Conservation (phyloP, 106 monocot species). For the Acanthochlamys bracteata region DNA sequence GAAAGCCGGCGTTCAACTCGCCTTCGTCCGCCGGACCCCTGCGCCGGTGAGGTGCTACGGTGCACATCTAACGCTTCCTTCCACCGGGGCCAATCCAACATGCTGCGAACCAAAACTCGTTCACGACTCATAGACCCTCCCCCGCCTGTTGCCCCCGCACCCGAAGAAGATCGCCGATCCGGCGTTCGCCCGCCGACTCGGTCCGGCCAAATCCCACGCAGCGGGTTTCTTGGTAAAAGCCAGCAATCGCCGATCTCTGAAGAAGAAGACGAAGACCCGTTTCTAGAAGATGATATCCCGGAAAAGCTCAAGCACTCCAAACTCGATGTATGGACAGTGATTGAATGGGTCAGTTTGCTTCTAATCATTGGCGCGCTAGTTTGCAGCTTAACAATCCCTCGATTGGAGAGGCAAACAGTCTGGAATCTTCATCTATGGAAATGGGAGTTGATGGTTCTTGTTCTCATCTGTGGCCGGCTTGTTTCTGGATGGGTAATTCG, state of each 20-base stretch:
- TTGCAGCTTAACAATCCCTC: conserved; percentile 20
- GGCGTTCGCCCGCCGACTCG: not conserved
- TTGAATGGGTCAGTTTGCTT: conserved; percentile 34
- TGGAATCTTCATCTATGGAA: conserved; percentile 49
- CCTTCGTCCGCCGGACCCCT: not conserved
- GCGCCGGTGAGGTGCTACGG: conserved; percentile 7
- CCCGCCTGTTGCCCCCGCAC: not conserved
- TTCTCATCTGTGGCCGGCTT: conserved; percentile 42
- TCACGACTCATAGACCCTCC: conserved; percentile 10
- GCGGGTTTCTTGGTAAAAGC: conserved; percentile 1
- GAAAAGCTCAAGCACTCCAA: conserved; percentile 35
- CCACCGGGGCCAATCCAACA: not conserved
- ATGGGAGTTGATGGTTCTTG: conserved; percentile 39
- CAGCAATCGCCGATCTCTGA: not conserved
- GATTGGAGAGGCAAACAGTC: not conserved
- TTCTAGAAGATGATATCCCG: conserved; percentile 45
- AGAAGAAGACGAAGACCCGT: conserved; percentile 48
- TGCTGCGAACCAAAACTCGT: conserved; percentile 3
- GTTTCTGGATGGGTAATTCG: conserved; percentile 44
- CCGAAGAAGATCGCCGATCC: not conserved
- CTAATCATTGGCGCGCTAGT: conserved; percentile 22
- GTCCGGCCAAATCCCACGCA: conserved; percentile 7
- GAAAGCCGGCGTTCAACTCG: not conserved
- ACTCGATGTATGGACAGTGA: conserved; percentile 14
- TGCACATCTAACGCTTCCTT: conserved; percentile 4